Percentiles rank a stretch among this genome's conserved stretches.
Conservation (phyloP, 1,139 yeast species). For the Taphrina pruni region DNA sequence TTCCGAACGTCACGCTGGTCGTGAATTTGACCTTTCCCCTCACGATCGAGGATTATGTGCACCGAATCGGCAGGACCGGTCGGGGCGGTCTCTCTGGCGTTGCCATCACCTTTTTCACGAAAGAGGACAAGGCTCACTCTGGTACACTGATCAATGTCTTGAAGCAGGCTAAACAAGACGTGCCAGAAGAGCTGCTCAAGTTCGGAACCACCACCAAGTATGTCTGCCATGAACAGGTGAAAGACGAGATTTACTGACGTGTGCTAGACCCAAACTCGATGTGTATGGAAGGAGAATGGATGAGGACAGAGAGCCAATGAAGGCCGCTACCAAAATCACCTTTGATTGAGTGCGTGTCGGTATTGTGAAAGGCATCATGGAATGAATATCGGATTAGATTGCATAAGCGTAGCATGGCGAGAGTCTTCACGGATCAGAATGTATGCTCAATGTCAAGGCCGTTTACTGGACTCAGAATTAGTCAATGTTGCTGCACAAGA, state of each 20-base stretch:
- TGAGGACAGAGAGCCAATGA: constrained; percentile 41
- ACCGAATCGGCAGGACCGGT: constrained; percentile 97
- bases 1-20: constrained; percentile 95
- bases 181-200: constrained; percentile 93
- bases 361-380: neutral
- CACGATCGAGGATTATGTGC: constrained; percentile 97
- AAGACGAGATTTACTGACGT: neutral
- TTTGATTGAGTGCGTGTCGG: constrained; percentile 43
- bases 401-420: constrained; percentile 15
- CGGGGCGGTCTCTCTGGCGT: constrained; percentile 96
- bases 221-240: constrained; percentile 55
- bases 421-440: neutral
- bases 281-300: constrained; percentile 41
- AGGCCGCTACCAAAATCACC: constrained; percentile 46
- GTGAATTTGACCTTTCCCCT: constrained; percentile 96
- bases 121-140: constrained; percentile 93
- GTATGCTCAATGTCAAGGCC: no score
- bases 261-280: constrained; percentile 37
- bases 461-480: neutral
- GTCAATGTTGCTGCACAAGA: no score
- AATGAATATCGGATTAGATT: neutral
- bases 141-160: constrained; percentile 93
- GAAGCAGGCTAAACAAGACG: constrained; percentile 92
- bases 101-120: constrained; percentile 95
- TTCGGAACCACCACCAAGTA: constrained; percentile 98